Conservation (phyloP, 2,329 filamentous ascomycete species). For the Pyricularia sp. region DNA sequence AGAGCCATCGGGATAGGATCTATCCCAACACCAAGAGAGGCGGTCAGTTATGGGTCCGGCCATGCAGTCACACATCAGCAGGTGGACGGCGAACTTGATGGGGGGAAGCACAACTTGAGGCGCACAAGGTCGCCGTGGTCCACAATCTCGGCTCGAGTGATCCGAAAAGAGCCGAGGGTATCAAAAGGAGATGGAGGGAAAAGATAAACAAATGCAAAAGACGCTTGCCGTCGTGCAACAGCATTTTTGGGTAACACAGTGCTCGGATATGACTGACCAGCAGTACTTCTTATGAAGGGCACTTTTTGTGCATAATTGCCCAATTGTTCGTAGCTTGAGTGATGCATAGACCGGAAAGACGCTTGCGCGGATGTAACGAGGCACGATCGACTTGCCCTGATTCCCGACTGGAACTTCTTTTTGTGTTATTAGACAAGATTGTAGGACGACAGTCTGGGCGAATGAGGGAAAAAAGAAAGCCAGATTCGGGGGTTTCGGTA, state of each 20-base stretch:
- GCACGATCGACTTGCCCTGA: not conserved
- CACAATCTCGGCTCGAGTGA: not conserved
- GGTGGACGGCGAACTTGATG: not conserved
- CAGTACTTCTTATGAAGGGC: not conserved
- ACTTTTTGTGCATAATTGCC: not conserved
- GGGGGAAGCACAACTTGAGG: not conserved
- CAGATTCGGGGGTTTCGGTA: not conserved
- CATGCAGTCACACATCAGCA: not conserved
- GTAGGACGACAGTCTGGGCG: not conserved
- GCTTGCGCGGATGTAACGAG: not conserved
- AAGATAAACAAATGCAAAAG: not conserved
- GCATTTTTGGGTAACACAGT: not conserved
- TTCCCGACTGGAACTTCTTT: not conserved
- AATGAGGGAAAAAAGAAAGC: not conserved
- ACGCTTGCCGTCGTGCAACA: not conserved
- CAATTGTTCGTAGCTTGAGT: not conserved
- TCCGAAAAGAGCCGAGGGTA: not conserved
- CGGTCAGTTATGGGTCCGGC: not conserved
- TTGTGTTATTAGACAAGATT: not conserved
- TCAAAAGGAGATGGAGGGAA: not conserved
- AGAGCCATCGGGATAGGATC: not conserved
- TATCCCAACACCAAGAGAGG: not conserved
- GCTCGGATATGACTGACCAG: not conserved
- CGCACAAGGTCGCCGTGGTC: not conserved
- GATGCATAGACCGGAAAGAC: not conserved